Percentiles rank a stretch among this genome's conserved stretches.
Evolutionary conservation across 192 early-diverging fungal genomes (phyloP).

Genomic region (Chytriomyces confervae): DNA sequence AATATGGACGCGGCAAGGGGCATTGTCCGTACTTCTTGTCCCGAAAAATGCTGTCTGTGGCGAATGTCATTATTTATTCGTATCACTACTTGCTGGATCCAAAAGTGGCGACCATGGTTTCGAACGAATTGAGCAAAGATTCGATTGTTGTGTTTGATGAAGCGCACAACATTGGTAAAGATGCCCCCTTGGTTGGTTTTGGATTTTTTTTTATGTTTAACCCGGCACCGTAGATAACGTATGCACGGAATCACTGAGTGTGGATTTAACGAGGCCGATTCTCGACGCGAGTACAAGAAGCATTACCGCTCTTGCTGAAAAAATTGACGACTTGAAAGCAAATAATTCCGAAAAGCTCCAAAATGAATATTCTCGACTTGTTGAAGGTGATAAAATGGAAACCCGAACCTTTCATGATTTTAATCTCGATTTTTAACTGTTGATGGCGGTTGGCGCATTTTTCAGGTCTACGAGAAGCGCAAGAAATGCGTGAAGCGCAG

Average conservation of each 20-base stretch:
- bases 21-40: constrained; percentile 97
- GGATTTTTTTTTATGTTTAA: neutral
- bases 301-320: constrained; percentile 69
- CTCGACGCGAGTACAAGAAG: constrained; percentile 89
- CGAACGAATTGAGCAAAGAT: constrained; percentile 91
- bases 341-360: constrained; percentile 88
- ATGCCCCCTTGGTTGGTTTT: neutral
- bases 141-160: constrained; percentile 99
- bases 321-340: constrained; percentile 82
- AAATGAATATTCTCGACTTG: constrained; percentile 87
- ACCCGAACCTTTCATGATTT: neutral
- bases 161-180: constrained; percentile 95
- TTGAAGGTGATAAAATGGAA: constrained; percentile 66
- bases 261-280: constrained; percentile 90
- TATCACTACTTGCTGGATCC: constrained; percentile 99
- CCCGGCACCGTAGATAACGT: constrained; percentile 78
- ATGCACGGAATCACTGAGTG: constrained; percentile 95
- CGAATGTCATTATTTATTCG: constrained; percentile 97
- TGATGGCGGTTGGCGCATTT: too few species aligned
- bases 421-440: neutral
- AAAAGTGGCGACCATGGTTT: constrained; percentile 97
- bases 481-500: constrained; percentile 79
- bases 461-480: constrained; percentile 73
- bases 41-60: constrained; percentile 81
- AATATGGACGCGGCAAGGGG: constrained; percentile 72